Conservation (phyloP, 2,329 filamentous ascomycete species). For the Talaromyces islandicus region DNA sequence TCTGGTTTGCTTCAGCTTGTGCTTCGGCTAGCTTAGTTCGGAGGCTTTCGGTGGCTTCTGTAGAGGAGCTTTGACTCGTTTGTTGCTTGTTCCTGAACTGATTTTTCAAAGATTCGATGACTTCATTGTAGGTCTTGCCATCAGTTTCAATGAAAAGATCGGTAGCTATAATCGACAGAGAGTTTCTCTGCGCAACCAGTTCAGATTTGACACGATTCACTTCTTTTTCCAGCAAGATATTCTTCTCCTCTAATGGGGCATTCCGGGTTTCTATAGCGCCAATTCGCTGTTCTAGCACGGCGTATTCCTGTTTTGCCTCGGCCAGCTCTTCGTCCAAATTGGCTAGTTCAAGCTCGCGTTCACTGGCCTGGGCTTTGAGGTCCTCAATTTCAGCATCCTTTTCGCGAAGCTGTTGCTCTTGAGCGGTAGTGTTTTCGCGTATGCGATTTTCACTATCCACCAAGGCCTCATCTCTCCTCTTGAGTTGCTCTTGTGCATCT, state of each 20-base stretch:
- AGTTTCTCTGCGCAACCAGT: slow-evolving; percentile 30
- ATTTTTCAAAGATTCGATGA: slow-evolving; percentile 33
- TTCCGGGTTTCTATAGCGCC: slow-evolving; percentile 28
- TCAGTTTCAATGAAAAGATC: slow-evolving; percentile 26
- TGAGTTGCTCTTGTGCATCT: slow-evolving; percentile 27
- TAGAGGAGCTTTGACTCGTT: slow-evolving; percentile 12
- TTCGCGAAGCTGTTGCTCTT: slow-evolving; percentile 28
- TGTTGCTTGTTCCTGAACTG: slow-evolving; percentile 19
- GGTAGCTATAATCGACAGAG: slow-evolving; percentile 30
- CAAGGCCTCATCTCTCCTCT: slow-evolving; percentile 27
- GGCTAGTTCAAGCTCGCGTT: slow-evolving; percentile 29
- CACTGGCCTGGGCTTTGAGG: slow-evolving; percentile 29
- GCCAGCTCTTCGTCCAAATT: slow-evolving; percentile 30
- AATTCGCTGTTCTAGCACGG: slow-evolving; percentile 28
- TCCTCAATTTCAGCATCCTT: slow-evolving; percentile 32
- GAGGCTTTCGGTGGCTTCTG: slow-evolving; percentile 17
- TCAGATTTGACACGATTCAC: slow-evolving; percentile 29
- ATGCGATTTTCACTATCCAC: slow-evolving; percentile 28
- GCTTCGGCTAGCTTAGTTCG: slow-evolving; percentile 24
- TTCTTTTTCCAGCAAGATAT: slow-evolving; percentile 30
- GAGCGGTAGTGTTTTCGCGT: slow-evolving; percentile 25
- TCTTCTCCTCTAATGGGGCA: slow-evolving; percentile 32
- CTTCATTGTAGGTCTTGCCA: slow-evolving; percentile 32
- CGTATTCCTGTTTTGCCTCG: slow-evolving; percentile 26
- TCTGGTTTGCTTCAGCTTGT: slow-evolving; percentile 25